Percentiles rank a stretch among this genome's conserved stretches.
Evolutionary conservation across 305 asterid species (phyloP).

Genomic region (Fraxinus baroniana): DNA sequence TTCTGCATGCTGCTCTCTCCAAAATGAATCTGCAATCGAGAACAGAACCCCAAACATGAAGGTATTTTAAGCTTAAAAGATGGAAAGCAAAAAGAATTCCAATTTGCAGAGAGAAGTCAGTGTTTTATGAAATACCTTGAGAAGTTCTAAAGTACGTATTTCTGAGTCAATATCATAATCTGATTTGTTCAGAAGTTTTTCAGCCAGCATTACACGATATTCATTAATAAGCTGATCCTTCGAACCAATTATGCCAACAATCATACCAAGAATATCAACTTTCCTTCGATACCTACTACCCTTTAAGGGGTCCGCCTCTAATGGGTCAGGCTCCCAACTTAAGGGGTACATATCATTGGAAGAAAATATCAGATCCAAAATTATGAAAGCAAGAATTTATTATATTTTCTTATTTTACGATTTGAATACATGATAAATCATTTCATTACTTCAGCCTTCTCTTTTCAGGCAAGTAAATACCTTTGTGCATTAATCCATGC

Average conservation of each 20-base stretch:
- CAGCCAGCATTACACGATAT: conserved; percentile 98
- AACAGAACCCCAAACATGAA: conserved; percentile 22
- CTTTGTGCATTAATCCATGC: conserved; percentile 90
- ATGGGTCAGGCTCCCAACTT: conserved; percentile 99
- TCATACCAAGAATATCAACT: conserved; percentile 95
- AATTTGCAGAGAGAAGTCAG: conserved; percentile 28
- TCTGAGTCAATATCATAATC: conserved; percentile 95
- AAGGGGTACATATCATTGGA: conserved; percentile 30
- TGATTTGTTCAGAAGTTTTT: conserved; percentile 88
- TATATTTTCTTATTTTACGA: background rate
- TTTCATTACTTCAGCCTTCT: conserved; percentile 5
- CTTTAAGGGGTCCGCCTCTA: conserved; percentile 87
- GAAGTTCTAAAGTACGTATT: conserved; percentile 90
- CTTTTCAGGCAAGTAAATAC: conserved; percentile 34
- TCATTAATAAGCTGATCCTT: conserved; percentile 97
- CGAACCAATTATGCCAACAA: conserved; percentile 93
- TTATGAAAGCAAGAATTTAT: conserved; percentile 19
- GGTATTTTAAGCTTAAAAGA: conserved; percentile 18
- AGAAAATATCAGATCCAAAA: conserved; percentile 32
- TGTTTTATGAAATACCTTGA: conserved; percentile 57
- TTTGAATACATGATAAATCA: conserved; percentile 6
- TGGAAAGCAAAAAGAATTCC: conserved; percentile 7
- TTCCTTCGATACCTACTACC: conserved; percentile 78
- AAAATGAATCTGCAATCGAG: conserved; percentile 78
- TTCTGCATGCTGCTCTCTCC: conserved; percentile 97